Conservation (phyloP, 129 eudicot species). For the Mikania micrantha region DNA sequence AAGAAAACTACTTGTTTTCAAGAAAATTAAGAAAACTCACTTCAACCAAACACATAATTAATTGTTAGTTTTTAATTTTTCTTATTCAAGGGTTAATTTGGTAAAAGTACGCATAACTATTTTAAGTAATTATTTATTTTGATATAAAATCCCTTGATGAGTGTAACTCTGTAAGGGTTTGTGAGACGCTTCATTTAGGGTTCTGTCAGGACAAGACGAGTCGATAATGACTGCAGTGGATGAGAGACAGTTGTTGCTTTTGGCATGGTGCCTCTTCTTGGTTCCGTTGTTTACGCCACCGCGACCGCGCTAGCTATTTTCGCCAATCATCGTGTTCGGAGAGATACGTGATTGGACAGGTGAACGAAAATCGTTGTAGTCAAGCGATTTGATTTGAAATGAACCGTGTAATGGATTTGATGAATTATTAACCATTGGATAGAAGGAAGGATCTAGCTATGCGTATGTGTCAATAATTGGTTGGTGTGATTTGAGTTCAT, state of each 20-base stretch:
- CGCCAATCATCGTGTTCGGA: too few species aligned
- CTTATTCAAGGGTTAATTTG: too few species aligned
- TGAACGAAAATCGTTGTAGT: slow-evolving; percentile 8
- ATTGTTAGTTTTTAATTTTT: too few species aligned
- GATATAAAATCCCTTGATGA: too few species aligned
- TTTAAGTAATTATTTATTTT: too few species aligned
- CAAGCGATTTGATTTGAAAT: slow-evolving; percentile 15
- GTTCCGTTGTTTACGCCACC: too few species aligned
- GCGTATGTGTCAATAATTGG: background rate
- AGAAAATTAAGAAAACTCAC: too few species aligned
- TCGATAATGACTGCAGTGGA: slow-evolving; percentile 29
- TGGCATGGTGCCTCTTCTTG: slow-evolving; percentile 54
- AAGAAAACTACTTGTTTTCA: too few species aligned
- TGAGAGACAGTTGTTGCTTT: slow-evolving; percentile 39
- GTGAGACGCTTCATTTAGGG: slow-evolving; percentile 40
- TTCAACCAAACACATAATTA: too few species aligned
- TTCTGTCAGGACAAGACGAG: slow-evolving; percentile 24
- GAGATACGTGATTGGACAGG: too few species aligned
- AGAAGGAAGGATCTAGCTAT: background rate
- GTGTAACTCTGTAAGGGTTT: slow-evolving; percentile 28
- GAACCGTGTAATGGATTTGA: background rate
- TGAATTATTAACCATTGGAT: background rate
- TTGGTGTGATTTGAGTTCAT: background rate
- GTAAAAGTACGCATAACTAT: too few species aligned
- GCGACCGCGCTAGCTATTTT: too few species aligned